Base-by-base conservation (phyloP, 2,329 filamentous ascomycete species). In the Sarocladiaceae sp. region DNA sequence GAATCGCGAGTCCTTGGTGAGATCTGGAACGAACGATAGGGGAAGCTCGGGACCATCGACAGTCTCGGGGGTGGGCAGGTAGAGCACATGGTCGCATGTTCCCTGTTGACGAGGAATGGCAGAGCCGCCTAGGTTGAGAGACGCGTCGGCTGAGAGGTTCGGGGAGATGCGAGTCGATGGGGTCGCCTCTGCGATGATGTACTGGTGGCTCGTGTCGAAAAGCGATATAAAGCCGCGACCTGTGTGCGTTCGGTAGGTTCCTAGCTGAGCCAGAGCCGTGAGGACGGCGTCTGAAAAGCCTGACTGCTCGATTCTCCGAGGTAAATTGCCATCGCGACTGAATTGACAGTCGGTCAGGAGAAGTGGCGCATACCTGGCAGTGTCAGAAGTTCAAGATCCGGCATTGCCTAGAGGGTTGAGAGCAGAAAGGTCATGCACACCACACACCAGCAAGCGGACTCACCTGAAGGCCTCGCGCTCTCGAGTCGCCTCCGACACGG, bases 141-240 rank as follows among this genome's bases (percentile, higher is more conserved):
- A 32, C 3, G 51, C 45, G 5, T 29, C 39, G 11, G 44, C 47
- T 3, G 45, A 44, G 6, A 53, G 35, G 2, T 26, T 48, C 0
- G 58, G 50, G 10, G 51, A 43, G 4, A 76, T 52, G 0, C 63
- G 65, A 3, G 67, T 57, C 1, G 58, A 60, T 1, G 61, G 60
- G 1, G 72, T 72, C 5, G 72, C 70, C 48, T 78, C 74, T 44
- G 73, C 72, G 13, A 78, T 57, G 16, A 78, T 58, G 48, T 74
- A 66, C 47, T 78, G 72, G 35, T 64, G 53, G 4, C 61, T 59
- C 4, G 56, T 57, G 49, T 75, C 73, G 48, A 78, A 76, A 15
- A 78, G 58, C 2, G 73, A 77, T 39, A 78, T 63, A 18, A 76
- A 51, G 13, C 64, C 59, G 23, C 72, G 64, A 16, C 60, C 55